Percentiles rank a stretch among this genome's conserved stretches.
phyloP scores from a whole-genome alignment of 2,329 filamentous ascomycete genomes.

The Chaetomiaceae sp. region DNA sequence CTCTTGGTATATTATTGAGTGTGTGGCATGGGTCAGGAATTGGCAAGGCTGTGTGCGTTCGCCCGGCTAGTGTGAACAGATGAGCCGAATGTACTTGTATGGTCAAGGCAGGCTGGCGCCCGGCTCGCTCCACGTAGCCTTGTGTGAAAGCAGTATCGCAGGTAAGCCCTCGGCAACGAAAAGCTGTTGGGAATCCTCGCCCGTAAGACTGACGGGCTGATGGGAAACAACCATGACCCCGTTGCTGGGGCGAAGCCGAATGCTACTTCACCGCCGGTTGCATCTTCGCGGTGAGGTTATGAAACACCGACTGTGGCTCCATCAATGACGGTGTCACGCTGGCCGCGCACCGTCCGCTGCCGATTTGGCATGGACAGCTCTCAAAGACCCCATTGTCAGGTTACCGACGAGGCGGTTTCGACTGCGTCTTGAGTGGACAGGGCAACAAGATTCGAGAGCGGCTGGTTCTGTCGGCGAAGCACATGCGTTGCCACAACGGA shows the following conservation, averaged over 20 bases:
- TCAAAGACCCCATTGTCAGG: neutral
- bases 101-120: too few species aligned
- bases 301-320: conserved; percentile 4
- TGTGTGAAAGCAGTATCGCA: neutral
- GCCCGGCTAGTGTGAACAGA: too few species aligned
- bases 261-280: conserved; percentile 17
- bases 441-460: too few species aligned
- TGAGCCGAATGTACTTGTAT: too few species aligned
- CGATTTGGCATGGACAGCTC: neutral
- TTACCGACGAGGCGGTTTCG: neutral
- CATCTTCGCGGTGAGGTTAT: conserved; percentile 4
- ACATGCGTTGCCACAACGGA: conserved; percentile 13
- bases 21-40: too few species aligned
- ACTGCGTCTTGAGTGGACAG: too few species aligned
- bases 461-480: neutral
- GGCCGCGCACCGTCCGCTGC: neutral
- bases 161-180: too few species aligned
- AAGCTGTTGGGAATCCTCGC: too few species aligned
- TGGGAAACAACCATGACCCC: neutral
- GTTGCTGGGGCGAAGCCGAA: conserved; percentile 10
- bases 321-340: neutral
- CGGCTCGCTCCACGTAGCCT: too few species aligned
- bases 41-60: too few species aligned
- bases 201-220: neutral
- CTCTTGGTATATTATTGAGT: too few species aligned